Evolutionary conservation across 495 filamentous ascomycete genomes (phyloP).

Genomic region (Jackrogersella multiformis): DNA sequence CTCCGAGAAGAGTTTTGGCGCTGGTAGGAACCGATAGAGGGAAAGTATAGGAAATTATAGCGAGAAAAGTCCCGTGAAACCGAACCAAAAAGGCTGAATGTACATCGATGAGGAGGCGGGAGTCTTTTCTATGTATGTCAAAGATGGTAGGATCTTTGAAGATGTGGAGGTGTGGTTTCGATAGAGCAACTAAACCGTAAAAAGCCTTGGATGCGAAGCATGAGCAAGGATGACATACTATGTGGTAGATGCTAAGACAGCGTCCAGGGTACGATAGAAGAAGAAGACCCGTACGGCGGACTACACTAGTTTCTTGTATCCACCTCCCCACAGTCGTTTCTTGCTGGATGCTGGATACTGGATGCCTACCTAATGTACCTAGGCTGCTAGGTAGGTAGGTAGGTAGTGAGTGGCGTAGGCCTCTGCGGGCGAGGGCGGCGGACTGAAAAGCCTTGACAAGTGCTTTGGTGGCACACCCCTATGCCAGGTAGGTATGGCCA

Average conservation of each 20-base stretch:
- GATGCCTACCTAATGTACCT: too few species aligned
- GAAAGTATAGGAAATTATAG: neutral
- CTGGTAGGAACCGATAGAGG: neutral
- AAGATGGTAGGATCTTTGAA: slow-evolving; percentile 35
- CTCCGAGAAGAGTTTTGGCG: neutral
- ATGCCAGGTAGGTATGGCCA: slow-evolving; percentile 14
- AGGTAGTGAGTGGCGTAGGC: too few species aligned
- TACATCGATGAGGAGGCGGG: slow-evolving; percentile 27
- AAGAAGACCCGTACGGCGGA: slow-evolving; percentile 24
- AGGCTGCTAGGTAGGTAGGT: too few species aligned
- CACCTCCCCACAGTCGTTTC: slow-evolving; percentile 35
- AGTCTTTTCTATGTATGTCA: slow-evolving; percentile 28
- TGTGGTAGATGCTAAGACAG: slow-evolving; percentile 26
- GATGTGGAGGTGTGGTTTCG: slow-evolving; percentile 46
- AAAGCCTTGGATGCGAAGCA: slow-evolving; percentile 46
- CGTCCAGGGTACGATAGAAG: slow-evolving; percentile 33
- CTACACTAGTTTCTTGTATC: slow-evolving; percentile 31
- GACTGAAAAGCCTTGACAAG: slow-evolving; percentile 16
- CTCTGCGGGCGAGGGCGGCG: slow-evolving; percentile 17
- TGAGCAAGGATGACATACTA: slow-evolving; percentile 40
- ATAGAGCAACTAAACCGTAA: slow-evolving; percentile 48
- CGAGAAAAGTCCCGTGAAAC: neutral
- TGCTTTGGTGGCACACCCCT: neutral
- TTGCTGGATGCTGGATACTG: slow-evolving; percentile 22
- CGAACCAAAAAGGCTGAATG: slow-evolving; percentile 6